Percentiles rank a stretch among this genome's conserved stretches.
Conservation (phyloP, 2,329 filamentous ascomycete genomes). For the Sporothrix humicola region DNA sequence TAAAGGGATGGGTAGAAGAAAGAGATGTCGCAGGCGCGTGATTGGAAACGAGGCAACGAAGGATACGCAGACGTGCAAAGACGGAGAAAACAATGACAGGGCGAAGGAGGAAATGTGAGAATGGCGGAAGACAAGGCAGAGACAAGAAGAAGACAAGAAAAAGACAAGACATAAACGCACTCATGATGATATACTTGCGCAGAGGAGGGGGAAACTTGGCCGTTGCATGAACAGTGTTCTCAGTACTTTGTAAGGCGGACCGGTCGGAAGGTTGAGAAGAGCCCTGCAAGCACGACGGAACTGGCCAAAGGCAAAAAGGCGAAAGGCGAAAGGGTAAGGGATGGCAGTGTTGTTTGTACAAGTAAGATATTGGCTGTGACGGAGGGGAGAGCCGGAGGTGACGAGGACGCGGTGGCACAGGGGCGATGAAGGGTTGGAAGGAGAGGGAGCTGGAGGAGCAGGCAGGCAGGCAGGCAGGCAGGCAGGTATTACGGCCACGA, state of each 20-base stretch:
- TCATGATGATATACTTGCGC: slow-evolving; percentile 29
- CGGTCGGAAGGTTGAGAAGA: slow-evolving; percentile 24
- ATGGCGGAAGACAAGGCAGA: neutral
- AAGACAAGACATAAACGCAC: neutral
- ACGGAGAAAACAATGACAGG: neutral
- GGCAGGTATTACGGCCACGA: neutral
- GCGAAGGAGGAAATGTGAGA: neutral
- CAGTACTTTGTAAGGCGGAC: slow-evolving; percentile 14
- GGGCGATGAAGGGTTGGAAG: neutral
- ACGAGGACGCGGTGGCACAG: neutral
- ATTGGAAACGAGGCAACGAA: no score
- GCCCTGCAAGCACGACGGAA: slow-evolving; percentile 6
- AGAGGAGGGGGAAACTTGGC: slow-evolving; percentile 28
- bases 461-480: neutral
- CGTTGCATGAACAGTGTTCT: slow-evolving; percentile 23
- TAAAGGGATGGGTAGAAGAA: no score
- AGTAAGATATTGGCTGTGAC: slow-evolving; percentile 1
- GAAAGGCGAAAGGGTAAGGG: slow-evolving; percentile 5
- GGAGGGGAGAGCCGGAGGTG: neutral
- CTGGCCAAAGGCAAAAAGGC: neutral
- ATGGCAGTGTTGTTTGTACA: slow-evolving; percentile 27
- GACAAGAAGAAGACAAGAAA: neutral
- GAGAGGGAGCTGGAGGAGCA: neutral
- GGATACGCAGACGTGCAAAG: no score
- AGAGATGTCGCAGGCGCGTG: no score